Evolutionary conservation across 768 basidiomycete species (phyloP).

Genomic region (Boletus eberwhitei): DNA sequence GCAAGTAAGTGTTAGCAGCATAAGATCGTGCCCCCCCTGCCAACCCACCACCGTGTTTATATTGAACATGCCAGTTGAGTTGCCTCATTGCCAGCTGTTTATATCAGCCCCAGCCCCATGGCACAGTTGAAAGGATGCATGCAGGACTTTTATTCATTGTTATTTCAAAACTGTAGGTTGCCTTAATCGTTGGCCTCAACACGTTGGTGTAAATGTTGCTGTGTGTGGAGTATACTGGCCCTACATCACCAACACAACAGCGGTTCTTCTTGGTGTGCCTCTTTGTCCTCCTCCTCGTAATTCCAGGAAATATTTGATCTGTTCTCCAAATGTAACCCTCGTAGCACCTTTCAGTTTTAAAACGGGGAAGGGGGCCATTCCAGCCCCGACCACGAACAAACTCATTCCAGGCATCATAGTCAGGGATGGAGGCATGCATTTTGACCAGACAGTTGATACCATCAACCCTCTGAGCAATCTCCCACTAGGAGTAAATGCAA

Average conservation of each 20-base stretch:
- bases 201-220: constrained; percentile 15
- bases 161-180: constrained; percentile 4
- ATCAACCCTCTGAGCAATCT: constrained; percentile 19
- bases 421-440: constrained; percentile 17
- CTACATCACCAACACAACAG: constrained; percentile 8
- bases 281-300: constrained; percentile 9
- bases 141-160: constrained; percentile 13
- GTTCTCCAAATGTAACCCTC: constrained; percentile 2
- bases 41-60: constrained; percentile 16
- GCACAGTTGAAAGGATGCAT: neutral
- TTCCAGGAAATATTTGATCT: constrained; percentile 13
- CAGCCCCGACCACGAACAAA: constrained; percentile 18
- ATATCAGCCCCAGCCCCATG: neutral
- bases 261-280: constrained; percentile 4
- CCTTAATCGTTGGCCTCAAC: constrained; percentile 9
- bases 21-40: constrained; percentile 11
- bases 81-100: constrained; percentile 6
- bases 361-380: constrained; percentile 13
- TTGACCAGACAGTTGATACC: constrained; percentile 16
- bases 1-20: constrained; percentile 17
- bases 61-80: constrained; percentile 18
- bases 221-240: constrained; percentile 13
- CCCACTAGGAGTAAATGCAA: constrained; percentile 1
- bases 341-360: constrained; percentile 14
- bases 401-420: constrained; percentile 18